Evolutionary conservation across 495 filamentous ascomycete species (phyloP).

Genomic region (Podospora pseudocomata): DNA sequence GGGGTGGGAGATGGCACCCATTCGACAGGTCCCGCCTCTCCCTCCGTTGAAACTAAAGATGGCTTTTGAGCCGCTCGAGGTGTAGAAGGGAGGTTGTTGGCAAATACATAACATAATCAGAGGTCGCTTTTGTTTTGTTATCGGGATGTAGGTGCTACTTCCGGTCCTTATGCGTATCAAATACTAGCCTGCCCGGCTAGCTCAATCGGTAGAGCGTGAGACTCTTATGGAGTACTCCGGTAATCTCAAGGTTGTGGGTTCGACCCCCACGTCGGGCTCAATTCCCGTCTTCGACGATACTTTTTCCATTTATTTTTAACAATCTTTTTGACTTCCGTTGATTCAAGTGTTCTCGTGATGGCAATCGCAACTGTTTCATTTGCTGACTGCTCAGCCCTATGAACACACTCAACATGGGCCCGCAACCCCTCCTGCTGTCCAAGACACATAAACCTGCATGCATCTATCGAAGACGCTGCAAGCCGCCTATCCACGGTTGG

Average conservation of each 20-base stretch:
- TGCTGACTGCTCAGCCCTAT: neutral
- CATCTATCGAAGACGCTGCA: neutral
- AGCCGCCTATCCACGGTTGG: neutral
- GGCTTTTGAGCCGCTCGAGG: neutral
- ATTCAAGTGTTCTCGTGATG: neutral
- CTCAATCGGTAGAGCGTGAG: slow-evolving; percentile 20
- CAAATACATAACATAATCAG: no score
- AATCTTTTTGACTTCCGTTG: neutral
- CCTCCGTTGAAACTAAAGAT: neutral
- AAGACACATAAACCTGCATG: neutral
- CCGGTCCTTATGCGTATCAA: neutral
- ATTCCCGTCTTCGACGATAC: slow-evolving; percentile 5
- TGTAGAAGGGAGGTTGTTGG: neutral
- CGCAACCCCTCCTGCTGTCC: neutral
- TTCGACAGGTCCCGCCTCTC: slow-evolving; percentile 10
- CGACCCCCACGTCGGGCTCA: neutral
- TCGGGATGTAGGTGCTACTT: no score
- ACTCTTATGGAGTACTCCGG: neutral
- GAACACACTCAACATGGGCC: neutral
- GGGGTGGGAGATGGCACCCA: slow-evolving; percentile 14
- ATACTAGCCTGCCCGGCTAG: slow-evolving; percentile 48
- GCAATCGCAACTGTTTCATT: neutral
- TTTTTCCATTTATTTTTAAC: neutral
- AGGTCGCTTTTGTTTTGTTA: neutral
- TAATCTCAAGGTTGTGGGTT: neutral